A percentile compares a stretch with the other conserved stretches of the same genome.
Conservation (phyloP, 2,329 filamentous ascomycete genomes). For the Botrytis deweyae region DNA sequence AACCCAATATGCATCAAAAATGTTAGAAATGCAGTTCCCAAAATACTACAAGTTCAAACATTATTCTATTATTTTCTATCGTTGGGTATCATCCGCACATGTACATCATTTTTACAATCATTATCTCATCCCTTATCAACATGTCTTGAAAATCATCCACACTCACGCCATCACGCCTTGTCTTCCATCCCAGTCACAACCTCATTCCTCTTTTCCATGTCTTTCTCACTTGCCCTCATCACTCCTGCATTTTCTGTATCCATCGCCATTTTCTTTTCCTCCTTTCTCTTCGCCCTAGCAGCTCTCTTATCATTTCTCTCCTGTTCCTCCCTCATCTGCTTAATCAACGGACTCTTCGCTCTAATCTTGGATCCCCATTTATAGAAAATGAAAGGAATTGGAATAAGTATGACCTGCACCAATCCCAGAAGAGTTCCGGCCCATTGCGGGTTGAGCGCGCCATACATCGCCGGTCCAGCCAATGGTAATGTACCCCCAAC, state of each 20-base stretch:
- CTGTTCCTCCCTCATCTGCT: constrained; percentile 40
- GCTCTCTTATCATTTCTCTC: constrained; percentile 33
- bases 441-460: constrained; percentile 70
- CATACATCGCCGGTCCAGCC: constrained; percentile 72
- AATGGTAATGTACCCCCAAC: constrained; percentile 78
- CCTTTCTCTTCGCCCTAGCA: constrained; percentile 24
- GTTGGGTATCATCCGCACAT: not conserved
- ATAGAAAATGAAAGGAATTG: constrained; percentile 80
- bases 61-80: constrained; percentile 2
- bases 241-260: constrained; percentile 16
- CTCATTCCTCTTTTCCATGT: constrained; percentile 17
- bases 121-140: not conserved
- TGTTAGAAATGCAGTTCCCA: not conserved
- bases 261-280: constrained; percentile 24
- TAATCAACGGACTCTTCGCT: constrained; percentile 49
- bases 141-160: not conserved
- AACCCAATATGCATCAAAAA: not conserved
- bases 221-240: constrained; percentile 1
- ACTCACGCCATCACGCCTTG: not conserved
- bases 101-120: not conserved
- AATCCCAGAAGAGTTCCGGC: constrained; percentile 73
- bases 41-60: not conserved
- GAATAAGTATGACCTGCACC: constrained; percentile 70
- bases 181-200: constrained; percentile 12
- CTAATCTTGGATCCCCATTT: constrained; percentile 56